These are phyloP conservation scores for Wickerhamomyces xylosicus DNA, from an alignment of 805 yeast species.

Conservation along the genomic window DNA sequence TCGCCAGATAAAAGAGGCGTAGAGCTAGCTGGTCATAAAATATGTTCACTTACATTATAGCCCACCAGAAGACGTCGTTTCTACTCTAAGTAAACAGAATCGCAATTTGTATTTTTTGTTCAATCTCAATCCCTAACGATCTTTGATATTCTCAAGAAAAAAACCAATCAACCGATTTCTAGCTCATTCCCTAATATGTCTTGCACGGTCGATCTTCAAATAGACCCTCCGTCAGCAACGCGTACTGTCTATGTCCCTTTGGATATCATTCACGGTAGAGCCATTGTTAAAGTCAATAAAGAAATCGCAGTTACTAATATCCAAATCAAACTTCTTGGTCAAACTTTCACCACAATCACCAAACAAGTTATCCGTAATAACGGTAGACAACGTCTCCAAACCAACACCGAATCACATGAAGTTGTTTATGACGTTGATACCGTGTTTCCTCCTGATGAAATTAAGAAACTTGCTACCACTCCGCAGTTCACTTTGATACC, in stretches of 20 bases:
- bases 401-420: constrained; percentile 23
- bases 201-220: background rate
- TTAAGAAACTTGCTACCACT: constrained; percentile 30
- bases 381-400: constrained; percentile 3
- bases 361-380: constrained; percentile 3
- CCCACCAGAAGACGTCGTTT: too few relatives aligned
- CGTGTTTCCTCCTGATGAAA: constrained; percentile 43
- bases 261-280: constrained; percentile 12
- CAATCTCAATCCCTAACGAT: too few relatives aligned
- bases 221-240: background rate
- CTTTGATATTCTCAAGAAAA: too few relatives aligned
- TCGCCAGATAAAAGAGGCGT: too few relatives aligned
- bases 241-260: constrained; percentile 6
- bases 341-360: constrained; percentile 29
- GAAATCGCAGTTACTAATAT: constrained; percentile 35
- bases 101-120: too few relatives aligned
- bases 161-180: too few relatives aligned
- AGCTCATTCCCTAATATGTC: background rate
- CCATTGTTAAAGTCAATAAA: constrained; percentile 6
- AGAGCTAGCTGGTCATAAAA: too few relatives aligned
- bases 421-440: constrained; percentile 37
- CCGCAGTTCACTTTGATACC: constrained; percentile 24
- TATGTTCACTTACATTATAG: too few relatives aligned
- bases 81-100: too few relatives aligned
- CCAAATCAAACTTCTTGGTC: constrained; percentile 43